Base-by-base conservation (phyloP, 2,329 filamentous ascomycete genomes). In the Colletotrichum gloeosporioides region DNA sequence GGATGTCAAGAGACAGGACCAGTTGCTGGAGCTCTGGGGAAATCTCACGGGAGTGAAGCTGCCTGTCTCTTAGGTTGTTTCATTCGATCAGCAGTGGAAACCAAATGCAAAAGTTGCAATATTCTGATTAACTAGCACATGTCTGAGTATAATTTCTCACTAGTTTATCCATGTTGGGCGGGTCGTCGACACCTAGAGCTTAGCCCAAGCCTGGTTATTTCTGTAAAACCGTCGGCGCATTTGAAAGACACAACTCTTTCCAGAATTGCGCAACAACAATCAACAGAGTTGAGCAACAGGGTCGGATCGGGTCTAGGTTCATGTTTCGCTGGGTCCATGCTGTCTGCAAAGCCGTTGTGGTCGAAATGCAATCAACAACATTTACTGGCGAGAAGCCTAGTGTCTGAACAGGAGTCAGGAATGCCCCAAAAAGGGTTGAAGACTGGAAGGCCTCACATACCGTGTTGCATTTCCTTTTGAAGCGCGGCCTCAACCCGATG, bases 1-100 rank as follows among this genome's bases (percentile, higher is more conserved):
- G 25, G 86, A 89, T 70, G 83, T 83, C 49, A 79, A 77, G 69
- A 81, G 82, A 61, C 89, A 91, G 79, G 86, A 90, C 15, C 81
- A 80, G 77, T 79, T 90, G 39, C 73, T 90, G 72, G 80, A 83
- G 69, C 77, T 81, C 16, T 76, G 86, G 72, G 82, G 81, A 44
- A 78, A 80, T 22, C 79, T 85, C 10, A 82, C 79, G 31, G 81
- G 80, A 3, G 27, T 76, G 2, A 69, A 61, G 18, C 34, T 76
- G 13, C 44, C 73, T 55, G n/a, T 31, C 4, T 31, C 29, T 10
- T 66, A 25, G 32, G 6, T 18, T 10, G 34, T 7, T 39, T 22
- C n/a, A 39, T 16, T 55, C 22, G 57, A 61, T 53, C 55, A 27
- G n/a, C 61, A 8, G 13, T 36, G 32, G 57, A 61, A 29, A 32